Conservation (phyloP, 805 yeast genomes). For the Ogataea neopini region DNA sequence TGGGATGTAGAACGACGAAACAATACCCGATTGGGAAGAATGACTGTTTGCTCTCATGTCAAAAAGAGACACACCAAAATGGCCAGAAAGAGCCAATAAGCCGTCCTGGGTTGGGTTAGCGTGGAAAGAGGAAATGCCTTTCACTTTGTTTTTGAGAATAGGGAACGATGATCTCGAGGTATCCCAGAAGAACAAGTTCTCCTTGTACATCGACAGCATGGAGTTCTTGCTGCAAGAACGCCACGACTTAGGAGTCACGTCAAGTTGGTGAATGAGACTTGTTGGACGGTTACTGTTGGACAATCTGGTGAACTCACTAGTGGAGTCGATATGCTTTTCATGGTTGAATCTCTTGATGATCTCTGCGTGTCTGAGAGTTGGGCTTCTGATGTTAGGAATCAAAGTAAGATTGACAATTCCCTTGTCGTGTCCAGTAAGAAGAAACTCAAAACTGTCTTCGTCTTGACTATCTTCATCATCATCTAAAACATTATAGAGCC, state of each 20-base stretch:
- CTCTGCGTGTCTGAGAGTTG: conserved; percentile 56
- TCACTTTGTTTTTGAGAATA: conserved; percentile 48
- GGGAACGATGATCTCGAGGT: conserved; percentile 60
- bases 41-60: conserved; percentile 59
- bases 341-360: conserved; percentile 81
- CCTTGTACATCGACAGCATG: conserved; percentile 63
- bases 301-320: conserved; percentile 29
- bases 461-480: conserved; percentile 28
- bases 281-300: conserved; percentile 27
- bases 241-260: conserved; percentile 44
- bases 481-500: conserved; percentile 42
- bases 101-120: conserved; percentile 48
- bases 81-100: conserved; percentile 63
- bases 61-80: conserved; percentile 70
- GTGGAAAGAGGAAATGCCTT: conserved; percentile 55
- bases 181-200: conserved; percentile 79
- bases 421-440: conserved; percentile 73
- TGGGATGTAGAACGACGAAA: conserved; percentile 47
- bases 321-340: conserved; percentile 53
- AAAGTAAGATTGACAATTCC: conserved; percentile 75
- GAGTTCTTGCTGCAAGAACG: conserved; percentile 42
- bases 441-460: conserved; percentile 34
- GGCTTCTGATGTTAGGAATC: conserved; percentile 49
- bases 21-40: conserved; percentile 8
- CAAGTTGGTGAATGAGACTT: conserved; percentile 37